Evolutionary conservation across 106 monocot genomes (phyloP).

Genomic region (Allium cepa): DNA sequence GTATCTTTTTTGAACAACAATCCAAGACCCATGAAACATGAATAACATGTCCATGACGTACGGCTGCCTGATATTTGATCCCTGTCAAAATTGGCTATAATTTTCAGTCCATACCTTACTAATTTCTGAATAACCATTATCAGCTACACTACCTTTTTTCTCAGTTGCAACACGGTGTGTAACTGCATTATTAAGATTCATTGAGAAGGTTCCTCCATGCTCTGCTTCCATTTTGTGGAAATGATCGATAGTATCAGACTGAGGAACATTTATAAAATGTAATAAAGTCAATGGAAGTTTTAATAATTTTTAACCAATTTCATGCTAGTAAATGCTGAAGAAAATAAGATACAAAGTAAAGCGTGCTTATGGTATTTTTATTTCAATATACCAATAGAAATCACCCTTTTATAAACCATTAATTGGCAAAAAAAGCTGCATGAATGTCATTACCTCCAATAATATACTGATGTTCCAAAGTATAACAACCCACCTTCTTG

Average conservation of each 20-base stretch:
- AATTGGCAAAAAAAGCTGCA: too few relatives aligned
- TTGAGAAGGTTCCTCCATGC: constrained; percentile 89
- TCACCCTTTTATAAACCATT: too few relatives aligned
- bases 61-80: constrained; percentile 93
- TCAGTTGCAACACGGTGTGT: constrained; percentile 93
- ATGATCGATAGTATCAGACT: constrained; percentile 70
- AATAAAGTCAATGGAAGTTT: constrained; percentile 28
- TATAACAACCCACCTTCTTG: too few relatives aligned
- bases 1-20: constrained; percentile 60
- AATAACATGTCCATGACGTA: constrained; percentile 65
- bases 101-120: neutral
- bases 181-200: constrained; percentile 95
- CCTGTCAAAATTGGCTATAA: constrained; percentile 34
- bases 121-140: neutral
- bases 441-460: too few relatives aligned
- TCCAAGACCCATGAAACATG: constrained; percentile 85
- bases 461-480: too few relatives aligned
- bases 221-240: constrained; percentile 95
- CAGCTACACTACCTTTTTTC: constrained; percentile 56
- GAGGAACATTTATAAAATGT: constrained; percentile 85
- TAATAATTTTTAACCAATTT: constrained; percentile 3
- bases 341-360: too few relatives aligned
- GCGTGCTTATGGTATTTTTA: too few relatives aligned
- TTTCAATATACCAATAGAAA: too few relatives aligned
- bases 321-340: too few relatives aligned